Conservation (phyloP, 495 filamentous ascomycete species). For the Tuber brumale region DNA sequence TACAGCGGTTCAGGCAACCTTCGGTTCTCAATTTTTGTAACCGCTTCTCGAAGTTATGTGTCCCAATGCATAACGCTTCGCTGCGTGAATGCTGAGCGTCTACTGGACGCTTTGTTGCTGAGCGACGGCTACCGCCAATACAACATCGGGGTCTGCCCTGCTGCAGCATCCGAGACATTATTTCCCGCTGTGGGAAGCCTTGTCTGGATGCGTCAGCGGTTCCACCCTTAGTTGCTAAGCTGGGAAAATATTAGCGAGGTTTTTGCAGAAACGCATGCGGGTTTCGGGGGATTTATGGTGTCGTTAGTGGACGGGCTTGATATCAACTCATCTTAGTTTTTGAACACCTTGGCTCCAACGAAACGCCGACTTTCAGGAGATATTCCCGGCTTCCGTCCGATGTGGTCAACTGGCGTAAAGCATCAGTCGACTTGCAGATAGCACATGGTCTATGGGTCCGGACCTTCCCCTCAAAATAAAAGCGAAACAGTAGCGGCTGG, state of each 20-base stretch:
- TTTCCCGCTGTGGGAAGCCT: neutral
- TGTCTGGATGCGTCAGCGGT: neutral
- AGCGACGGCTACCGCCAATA: neutral
- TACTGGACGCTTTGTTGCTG: neutral
- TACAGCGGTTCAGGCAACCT: neutral
- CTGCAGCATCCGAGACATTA: neutral
- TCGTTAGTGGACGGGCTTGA: neutral
- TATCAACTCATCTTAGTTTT: neutral
- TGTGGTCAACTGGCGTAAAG: neutral
- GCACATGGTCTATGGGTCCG: neutral
- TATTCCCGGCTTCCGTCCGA: neutral
- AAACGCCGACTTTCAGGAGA: neutral
- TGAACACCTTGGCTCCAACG: neutral
- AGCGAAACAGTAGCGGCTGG: neutral
- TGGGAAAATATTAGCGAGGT: neutral
- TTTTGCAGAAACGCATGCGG: neutral
- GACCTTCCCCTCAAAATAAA: neutral
- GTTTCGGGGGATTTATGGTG: neutral
- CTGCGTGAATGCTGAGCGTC: neutral
- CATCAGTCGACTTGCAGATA: neutral
- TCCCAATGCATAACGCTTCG: neutral
- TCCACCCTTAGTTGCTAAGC: neutral
- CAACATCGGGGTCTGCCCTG: neutral
- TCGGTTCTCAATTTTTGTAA: neutral
- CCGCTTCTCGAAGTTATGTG: neutral